Base-by-base conservation (phyloP, 768 basidiomycete species). In the Leucosporidium yakuticum region DNA sequence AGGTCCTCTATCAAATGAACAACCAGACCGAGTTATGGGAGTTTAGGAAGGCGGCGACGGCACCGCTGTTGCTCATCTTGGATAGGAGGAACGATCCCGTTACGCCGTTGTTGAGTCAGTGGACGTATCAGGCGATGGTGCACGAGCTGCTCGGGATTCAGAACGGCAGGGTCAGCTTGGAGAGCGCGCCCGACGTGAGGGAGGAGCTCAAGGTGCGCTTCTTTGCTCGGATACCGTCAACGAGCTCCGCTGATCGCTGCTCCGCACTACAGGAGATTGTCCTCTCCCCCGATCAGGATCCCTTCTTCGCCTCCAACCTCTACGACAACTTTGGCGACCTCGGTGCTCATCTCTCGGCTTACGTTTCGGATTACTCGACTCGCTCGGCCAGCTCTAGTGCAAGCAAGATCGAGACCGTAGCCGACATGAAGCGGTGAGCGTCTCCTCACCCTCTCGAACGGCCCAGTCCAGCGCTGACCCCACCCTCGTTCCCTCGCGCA, bases 91-190 rank as follows among this genome's bases (percentile, higher is more conserved):
- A 96, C 79, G 96, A 99, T 76, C 96, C 96, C 4, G 91, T 98
- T 8, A 98, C 96, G 0, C 96, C 96, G 6, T 80, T 98, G 48
- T 83, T 98, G 36, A 91, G 91, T 4, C 96, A 97, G 79, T 98
- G 96, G 96, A 98, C 96, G 31, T 98, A 98, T 80, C 95, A 98
- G 78, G 96, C 95, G 2, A 97, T 98, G 94, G 96, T 98, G 0
- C 96, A 99, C 75, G 96, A 98, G 77, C 82, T 96, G 20, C 80
- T 98, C 11, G 88, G 90, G 3, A 96, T 99, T 56, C 87, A 89
- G 69, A 98, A 97, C 76, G 95, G 95, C 25, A 84, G 96, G 66
- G 93, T 98, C 5, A 87, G 91, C 76, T 79, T 95, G 55, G 85
- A 84, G 69, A 80, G 85, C 68, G 91, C 94, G 47, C 91, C 91